Evolutionary conservation across 1,284 basidiomycete species (phyloP), one percentile per base, ranked within the genome.

Genomic region (Ceratobasidium sp.): DNA sequence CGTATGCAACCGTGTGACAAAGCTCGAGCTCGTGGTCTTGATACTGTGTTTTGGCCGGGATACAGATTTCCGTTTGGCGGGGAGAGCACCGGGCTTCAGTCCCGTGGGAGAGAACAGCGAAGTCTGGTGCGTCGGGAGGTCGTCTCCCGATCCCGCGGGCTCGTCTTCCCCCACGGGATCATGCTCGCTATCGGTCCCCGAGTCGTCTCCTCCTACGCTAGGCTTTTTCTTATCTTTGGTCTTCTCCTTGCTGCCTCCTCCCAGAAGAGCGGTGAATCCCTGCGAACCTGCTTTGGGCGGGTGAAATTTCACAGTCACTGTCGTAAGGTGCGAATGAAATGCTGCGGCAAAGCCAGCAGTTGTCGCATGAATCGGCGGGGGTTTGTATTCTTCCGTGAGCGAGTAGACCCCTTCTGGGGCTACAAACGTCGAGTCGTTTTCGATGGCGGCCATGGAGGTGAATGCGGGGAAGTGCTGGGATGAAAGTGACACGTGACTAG

Each of bases 391-490:
- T 75, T 93, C 91, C n/a, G 87, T 90, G 76, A 92, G 84, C 22
- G 90, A 87, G 80, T 93, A 93, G 65, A 92, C 90, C 74, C 91
- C 92, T 78, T 93, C 92, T 69, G 92, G 91, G 38, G 91, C 91
- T 69, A 92, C 87, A 78, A 93, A 92, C 22, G 89, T 89, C 69
- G 84, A 84, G 17, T 69, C 35, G 29, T 58, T 56, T 43, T 70
- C 71, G 32, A 70, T 72, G 13, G 47, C 34, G 45, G 60, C 32
- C 47, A 52, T 60, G 25, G 22, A 20, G 22, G 17, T n/a, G 29
- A n/a, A 20, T n/a, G 42, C 10, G 57, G 27, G n/a, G 42, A 47
- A 5, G 57, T 49, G 57, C 17, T 54, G 13, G 32, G 32, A 54
- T 8, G 4, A 31, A 3, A 31, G 52, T 13, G 52, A 54, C 27